Evolutionary conservation across 2,329 filamentous ascomycete genomes (phyloP), one percentile per base, ranked within the genome.

Genomic region (Cladosporium cucumerinum): DNA sequence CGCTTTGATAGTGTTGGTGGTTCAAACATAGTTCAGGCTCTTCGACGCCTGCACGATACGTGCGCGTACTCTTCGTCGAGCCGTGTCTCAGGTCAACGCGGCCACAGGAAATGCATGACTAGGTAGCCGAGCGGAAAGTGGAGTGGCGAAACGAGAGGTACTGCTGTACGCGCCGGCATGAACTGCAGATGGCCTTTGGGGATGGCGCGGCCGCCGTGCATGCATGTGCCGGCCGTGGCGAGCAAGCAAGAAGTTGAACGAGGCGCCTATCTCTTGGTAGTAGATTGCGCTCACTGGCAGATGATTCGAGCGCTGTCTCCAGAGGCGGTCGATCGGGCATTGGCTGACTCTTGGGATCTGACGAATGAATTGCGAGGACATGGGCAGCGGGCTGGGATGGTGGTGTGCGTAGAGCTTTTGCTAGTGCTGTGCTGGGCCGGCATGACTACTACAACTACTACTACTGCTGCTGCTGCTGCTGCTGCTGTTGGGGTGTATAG

Each of bases 161-260:
- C 39, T 46, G 39, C 36, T 39, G 54, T 57, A 57, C 54, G 54
- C 54, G 54, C 32, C 28, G 28, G 54, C 54, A 57, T 57, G 54
- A 57, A 57, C 54, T 57, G 54, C 54, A 57, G 54, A 57, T 57
- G 54, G 39, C 54, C 21, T 57, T 23, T n/a, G n/a, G n/a, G 28
- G n/a, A 32, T 57, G 54, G 30, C 51, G 51, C 51, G 51, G 26
- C 26, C 51, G 51, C 39, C 10, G 8, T 43, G 36, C 36, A n/a
- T 28, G 26, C 51, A 30, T 32, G 26, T 5, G 26, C 51, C 28
- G 51, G 51, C 51, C 51, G 51, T 54, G 51, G 51, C 51, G 51
- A 18, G 16, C 26, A 7, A 52, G 49, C 39, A 46, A 46, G 8
- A 46, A 46, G 39, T 46, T 21, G 39, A 46, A 46, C n/a, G 39